phyloP scores from a whole-genome alignment of 352 stramenopile genomes.

The Thalassiosira mediterranea region DNA sequence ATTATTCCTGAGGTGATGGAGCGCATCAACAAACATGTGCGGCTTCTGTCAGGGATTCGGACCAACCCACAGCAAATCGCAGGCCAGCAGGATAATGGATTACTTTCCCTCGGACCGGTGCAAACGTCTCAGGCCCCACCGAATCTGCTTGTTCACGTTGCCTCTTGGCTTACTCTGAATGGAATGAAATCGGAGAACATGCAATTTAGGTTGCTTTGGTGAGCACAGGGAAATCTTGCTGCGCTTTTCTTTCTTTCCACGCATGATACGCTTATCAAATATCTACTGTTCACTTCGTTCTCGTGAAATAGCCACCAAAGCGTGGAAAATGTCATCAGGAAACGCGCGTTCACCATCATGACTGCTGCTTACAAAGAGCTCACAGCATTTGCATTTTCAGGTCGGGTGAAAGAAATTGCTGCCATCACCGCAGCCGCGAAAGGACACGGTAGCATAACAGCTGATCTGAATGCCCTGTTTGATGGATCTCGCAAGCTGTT shows the following conservation, averaged over 20 bases:
- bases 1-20: conserved; percentile 87
- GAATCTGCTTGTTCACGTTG: conserved; percentile 89
- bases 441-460: conserved; percentile 64
- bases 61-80: conserved; percentile 38
- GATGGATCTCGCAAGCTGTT: conserved; percentile 77
- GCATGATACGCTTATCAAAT: not conserved
- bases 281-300: not conserved
- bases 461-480: conserved; percentile 72
- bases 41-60: conserved; percentile 43
- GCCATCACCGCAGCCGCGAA: conserved; percentile 61
- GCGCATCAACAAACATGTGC: conserved; percentile 65
- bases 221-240: conserved; percentile 5
- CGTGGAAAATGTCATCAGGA: conserved; percentile 96
- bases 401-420: conserved; percentile 82
- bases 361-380: conserved; percentile 83
- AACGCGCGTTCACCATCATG: conserved; percentile 91
- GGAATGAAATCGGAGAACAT: conserved; percentile 99
- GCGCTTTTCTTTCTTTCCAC: not conserved
- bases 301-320: conserved; percentile 85
- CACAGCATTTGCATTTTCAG: conserved; percentile 82
- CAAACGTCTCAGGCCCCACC: conserved; percentile 39
- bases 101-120: conserved; percentile 53
- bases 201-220: conserved; percentile 97
- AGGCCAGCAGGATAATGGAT: conserved; percentile 35
- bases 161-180: conserved; percentile 99